Conservation (phyloP, 2,329 filamentous ascomycete genomes). For the Calonectria naviculata region DNA sequence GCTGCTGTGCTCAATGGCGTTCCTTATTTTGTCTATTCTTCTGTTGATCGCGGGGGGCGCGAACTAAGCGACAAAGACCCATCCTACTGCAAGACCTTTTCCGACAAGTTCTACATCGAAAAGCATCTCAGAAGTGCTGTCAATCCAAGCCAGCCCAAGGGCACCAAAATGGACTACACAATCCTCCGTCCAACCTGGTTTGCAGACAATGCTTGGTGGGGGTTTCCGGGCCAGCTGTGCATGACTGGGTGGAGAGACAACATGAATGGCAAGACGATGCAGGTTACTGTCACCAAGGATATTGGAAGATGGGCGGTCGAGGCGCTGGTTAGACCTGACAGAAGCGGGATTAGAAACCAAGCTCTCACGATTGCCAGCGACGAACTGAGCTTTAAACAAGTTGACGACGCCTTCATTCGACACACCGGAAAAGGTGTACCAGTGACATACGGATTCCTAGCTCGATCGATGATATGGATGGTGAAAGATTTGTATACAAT, state of each 20-base stretch:
- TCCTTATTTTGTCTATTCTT: conserved; percentile 70
- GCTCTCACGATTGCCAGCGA: conserved; percentile 40
- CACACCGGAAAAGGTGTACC: conserved; percentile 35
- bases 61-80: conserved; percentile 57
- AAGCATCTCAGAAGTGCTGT: conserved; percentile 60
- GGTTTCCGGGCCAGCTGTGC: conserved; percentile 37
- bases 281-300: conserved; percentile 38
- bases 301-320: conserved; percentile 39
- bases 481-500: conserved; percentile 35
- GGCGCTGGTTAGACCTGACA: conserved; percentile 28
- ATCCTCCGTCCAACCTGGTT: conserved; percentile 44
- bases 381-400: conserved; percentile 34
- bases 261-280: conserved; percentile 39
- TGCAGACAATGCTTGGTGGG: conserved; percentile 40
- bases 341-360: conserved; percentile 29
- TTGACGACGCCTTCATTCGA: conserved; percentile 30
- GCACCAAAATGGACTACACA: conserved; percentile 36
- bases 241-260: conserved; percentile 42
- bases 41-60: conserved; percentile 72
- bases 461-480: conserved; percentile 35
- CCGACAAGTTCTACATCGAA: conserved; percentile 69
- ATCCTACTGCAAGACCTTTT: conserved; percentile 41
- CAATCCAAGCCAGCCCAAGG: not conserved
- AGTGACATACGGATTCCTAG: conserved; percentile 32
- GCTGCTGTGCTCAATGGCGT: conserved; percentile 60